Conservation (phyloP, 1,139 yeast species). For the Candida sanyaensis region DNA sequence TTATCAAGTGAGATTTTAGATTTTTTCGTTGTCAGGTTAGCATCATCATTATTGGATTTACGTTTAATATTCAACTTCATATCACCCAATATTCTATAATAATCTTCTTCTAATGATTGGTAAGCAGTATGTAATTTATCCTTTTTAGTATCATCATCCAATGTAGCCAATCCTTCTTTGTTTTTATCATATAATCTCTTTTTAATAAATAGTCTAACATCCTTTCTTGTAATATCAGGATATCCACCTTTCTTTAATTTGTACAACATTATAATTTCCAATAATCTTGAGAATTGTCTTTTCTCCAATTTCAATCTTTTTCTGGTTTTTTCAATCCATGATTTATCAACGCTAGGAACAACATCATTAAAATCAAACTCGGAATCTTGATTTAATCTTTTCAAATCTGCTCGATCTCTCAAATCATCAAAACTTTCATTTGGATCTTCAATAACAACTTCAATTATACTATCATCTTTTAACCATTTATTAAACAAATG, state of each 20-base stretch:
- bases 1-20: background rate
- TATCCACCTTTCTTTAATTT: conserved; percentile 25
- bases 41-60: conserved; percentile 5
- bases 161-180: conserved; percentile 68
- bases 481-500: conserved; percentile 58
- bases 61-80: conserved; percentile 24
- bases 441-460: conserved; percentile 93
- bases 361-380: conserved; percentile 26
- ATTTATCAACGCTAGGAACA: conserved; percentile 26
- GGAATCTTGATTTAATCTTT: conserved; percentile 38
- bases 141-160: conserved; percentile 61
- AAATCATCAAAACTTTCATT: conserved; percentile 90
- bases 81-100: conserved; percentile 52
- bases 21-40: background rate
- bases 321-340: conserved; percentile 47
- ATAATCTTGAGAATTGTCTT: conserved; percentile 74
- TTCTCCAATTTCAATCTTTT: conserved; percentile 61
- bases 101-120: conserved; percentile 67
- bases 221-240: conserved; percentile 30
- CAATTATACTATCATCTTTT: conserved; percentile 54
- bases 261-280: conserved; percentile 72
- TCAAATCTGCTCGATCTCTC: conserved; percentile 80
- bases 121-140: conserved; percentile 80
- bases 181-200: conserved; percentile 74
- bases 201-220: conserved; percentile 65